Evolutionary conservation across 768 basidiomycete species (phyloP).

Genomic region (Boletellus sp.): DNA sequence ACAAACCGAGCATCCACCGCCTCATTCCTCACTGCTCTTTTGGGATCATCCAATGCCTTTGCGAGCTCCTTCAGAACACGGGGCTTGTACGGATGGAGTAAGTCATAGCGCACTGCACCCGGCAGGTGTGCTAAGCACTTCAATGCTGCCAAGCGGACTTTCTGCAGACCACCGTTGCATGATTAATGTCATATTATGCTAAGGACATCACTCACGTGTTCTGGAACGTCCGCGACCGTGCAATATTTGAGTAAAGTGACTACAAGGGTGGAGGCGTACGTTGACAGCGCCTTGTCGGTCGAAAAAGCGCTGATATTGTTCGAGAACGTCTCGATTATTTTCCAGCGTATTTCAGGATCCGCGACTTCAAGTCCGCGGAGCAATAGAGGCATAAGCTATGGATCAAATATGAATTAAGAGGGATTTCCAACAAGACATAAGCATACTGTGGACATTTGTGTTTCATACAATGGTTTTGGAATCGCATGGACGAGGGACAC

Average conservation of each 20-base stretch:
- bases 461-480: conserved; percentile 69
- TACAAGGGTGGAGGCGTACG: conserved; percentile 71
- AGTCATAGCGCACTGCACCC: conserved; percentile 71
- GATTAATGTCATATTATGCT: neutral
- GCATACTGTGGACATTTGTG: conserved; percentile 61
- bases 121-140: conserved; percentile 74
- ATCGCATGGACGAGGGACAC: conserved; percentile 76
- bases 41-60: conserved; percentile 84
- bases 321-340: conserved; percentile 77
- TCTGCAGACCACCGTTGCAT: conserved; percentile 39
- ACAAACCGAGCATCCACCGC: conserved; percentile 77
- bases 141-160: conserved; percentile 72
- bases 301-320: conserved; percentile 62
- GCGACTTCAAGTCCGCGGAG: conserved; percentile 80
- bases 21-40: conserved; percentile 74
- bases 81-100: conserved; percentile 77
- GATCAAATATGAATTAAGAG: neutral
- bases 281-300: conserved; percentile 50
- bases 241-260: conserved; percentile 67
- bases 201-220: conserved; percentile 43
- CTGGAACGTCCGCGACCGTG: conserved; percentile 46
- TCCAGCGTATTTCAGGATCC: conserved; percentile 66
- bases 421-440: neutral
- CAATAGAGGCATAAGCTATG: conserved; percentile 85
- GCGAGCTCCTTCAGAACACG: conserved; percentile 71